Base-by-base conservation (phyloP, 768 basidiomycete species). In the Pleurotus tuber-regium region DNA sequence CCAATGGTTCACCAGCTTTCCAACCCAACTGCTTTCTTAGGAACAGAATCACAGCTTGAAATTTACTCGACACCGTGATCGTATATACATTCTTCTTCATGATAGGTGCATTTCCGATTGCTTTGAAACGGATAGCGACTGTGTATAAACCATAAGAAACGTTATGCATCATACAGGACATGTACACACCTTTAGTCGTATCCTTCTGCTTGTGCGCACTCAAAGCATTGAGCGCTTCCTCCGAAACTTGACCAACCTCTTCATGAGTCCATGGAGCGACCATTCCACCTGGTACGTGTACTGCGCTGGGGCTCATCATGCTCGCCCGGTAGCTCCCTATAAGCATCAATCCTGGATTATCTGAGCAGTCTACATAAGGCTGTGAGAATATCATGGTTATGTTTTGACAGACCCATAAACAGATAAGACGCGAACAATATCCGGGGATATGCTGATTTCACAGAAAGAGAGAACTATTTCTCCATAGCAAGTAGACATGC, bases 51-150 rank as follows among this genome's bases (percentile, higher is more conserved):
- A 98, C 95, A 6, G 92, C 90, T 66, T 97, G 93, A 61, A 98
- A 99, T 49, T 89, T 79, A 66, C 97, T 94, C 33, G 88, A 86
- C 10, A 94, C 89, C 0, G 94, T 93, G 62, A 98, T 95, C 76
- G 95, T 96, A 83, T 93, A 98, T 60, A 95, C 90, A 72, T 96
- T 98, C 71, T 96, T 92, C 71, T 89, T 95, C 95, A 99, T 97
- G 61, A 99, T 94, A 0, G 96, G 96, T 1, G 95, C 96, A 60
- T 96, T 95, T 40, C 96, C 96, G 8, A 97, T 90, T 2, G 96
- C 94, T 66, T 95, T 95, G 82, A 99, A 99, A 38, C 94, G 86
- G 8, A 99, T 92, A 55, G 98, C 86, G 44, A 98, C 96, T 98
- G 65, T 9, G 16, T 6, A 21, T 18, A 2, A 5, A 19, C 12